A percentile compares a stretch with the other conserved stretches of the same genome.
Evolutionary conservation across 306 rosid species (phyloP).

Genomic region (Gastrolobium bilobum): DNA sequence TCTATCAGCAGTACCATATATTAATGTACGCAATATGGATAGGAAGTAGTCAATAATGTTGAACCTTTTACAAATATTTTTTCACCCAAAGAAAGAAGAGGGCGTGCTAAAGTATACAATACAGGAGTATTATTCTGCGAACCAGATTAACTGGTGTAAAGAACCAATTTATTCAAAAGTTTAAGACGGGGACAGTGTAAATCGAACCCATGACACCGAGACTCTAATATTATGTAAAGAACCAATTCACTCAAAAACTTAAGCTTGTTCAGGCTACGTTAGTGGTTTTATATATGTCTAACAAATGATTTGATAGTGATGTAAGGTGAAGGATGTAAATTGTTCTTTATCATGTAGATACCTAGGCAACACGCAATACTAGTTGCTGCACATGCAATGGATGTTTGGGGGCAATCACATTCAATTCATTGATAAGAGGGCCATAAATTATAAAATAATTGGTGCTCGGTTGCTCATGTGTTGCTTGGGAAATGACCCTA

Average conservation of each 20-base stretch:
- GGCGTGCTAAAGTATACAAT: not conserved
- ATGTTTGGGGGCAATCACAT: conserved; percentile 39
- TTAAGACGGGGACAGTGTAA: too few relatives aligned
- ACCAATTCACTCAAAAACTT: too few relatives aligned
- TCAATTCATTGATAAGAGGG: conserved; percentile 38
- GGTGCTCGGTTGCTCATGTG: not conserved
- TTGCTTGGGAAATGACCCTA: conserved; percentile 14
- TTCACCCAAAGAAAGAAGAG: not conserved
- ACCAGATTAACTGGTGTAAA: conserved; percentile 11
- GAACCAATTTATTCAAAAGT: too few relatives aligned
- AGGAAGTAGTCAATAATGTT: conserved; percentile 31
- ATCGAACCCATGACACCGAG: too few relatives aligned
- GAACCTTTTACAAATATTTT: not conserved
- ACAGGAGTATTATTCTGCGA: conserved; percentile 2
- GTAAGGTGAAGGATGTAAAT: conserved; percentile 5
- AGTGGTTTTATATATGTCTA: too few relatives aligned
- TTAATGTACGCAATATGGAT: not conserved
- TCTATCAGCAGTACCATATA: not conserved
- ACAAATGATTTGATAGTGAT: conserved; percentile 32
- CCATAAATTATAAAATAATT: not conserved
- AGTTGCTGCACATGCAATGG: conserved; percentile 62
- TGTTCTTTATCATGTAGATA: conserved; percentile 10
- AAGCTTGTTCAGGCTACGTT: too few relatives aligned
- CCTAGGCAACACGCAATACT: conserved; percentile 51
- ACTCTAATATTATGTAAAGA: too few relatives aligned